Base-by-base conservation (phyloP, 2,329 filamentous ascomycete genomes). In the Alternaria solani region DNA sequence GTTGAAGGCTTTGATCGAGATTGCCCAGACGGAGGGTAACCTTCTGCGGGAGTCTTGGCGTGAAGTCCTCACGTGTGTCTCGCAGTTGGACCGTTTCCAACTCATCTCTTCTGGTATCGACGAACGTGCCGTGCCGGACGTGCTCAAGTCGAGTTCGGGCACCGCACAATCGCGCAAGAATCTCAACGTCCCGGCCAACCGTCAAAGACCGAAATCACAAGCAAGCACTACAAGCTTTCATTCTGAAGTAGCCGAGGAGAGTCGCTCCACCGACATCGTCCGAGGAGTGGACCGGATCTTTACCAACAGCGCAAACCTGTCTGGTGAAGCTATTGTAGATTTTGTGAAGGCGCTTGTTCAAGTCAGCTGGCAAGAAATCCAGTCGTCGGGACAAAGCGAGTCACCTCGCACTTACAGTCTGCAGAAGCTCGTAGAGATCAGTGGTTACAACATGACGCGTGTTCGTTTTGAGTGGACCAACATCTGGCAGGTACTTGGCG, bases 391-490 rank as follows among this genome's bases (percentile, higher is more conserved):
- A 0, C 92, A 94, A 57, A 97, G 94, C 74, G 95, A 99, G 62
- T 96, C 93, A 23, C 95, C 95, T 11, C 89, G 96, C 55, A 99
- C 94, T 8, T 99, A 97, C 84, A 97, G 94, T 81, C 82, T 99
- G 63, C 95, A 99, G 75, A 99, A 99, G 80, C 88, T 99, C 64
- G 96, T 99, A 16, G 95, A 99, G 79, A 98, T 99, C 79, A 96
- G 93, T 78, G 97, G 97, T 79, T 99, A 99, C 87, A 99, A 99
- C 82, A 99, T 99, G 95, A 93, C 92, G 60, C 89, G 95, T 84
- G 94, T 99, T 36, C 91, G 95, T 71, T 98, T 98, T 71, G 95
- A 99, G 77, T 99, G 95, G 95, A 96, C 91, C 12, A 94, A 91
- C 71, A 97, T 99, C 61, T 99, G 95, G 95, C 91, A 92, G 64